A percentile compares a stretch with the other conserved stretches of the same genome.
Evolutionary conservation across 208 protist genomes (phyloP).

Genomic region (Perkinsela sp.): DNA sequence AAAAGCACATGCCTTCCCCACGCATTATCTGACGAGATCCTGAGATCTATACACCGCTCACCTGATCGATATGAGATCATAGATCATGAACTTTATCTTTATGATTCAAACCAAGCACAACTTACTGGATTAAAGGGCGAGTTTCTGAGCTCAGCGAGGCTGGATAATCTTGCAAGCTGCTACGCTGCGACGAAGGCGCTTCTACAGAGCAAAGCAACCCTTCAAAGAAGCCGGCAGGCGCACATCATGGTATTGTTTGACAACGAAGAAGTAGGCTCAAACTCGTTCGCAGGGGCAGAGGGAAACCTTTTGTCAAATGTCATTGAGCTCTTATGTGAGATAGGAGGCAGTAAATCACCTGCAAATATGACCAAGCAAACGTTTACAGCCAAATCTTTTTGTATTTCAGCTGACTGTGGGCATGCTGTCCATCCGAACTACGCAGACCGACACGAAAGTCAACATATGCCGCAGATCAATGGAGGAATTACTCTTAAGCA

Average conservation of each 20-base stretch:
- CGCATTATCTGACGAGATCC: neutral
- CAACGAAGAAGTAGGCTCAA: conserved; percentile 60
- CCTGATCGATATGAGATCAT: conserved; percentile 34
- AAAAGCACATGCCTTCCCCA: neutral
- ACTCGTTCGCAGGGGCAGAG: conserved; percentile 33
- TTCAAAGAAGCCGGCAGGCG: conserved; percentile 36
- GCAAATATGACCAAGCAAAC: conserved; percentile 14
- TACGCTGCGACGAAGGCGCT: conserved; percentile 64
- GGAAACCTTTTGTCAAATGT: conserved; percentile 31
- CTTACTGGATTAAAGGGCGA: conserved; percentile 72
- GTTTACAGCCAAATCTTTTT: conserved; percentile 45
- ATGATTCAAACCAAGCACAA: conserved; percentile 59
- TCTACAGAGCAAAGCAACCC: conserved; percentile 8
- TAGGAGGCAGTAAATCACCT: conserved; percentile 5
- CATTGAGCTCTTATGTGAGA: conserved; percentile 18
- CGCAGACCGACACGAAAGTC: conserved; percentile 61
- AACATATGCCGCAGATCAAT: conserved; percentile 63
- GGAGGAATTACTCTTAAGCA: conserved; percentile 79
- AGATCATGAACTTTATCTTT: conserved; percentile 79
- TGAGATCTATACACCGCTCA: neutral
- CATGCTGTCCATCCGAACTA: conserved; percentile 89
- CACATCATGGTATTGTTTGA: conserved; percentile 58
- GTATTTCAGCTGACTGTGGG: conserved; percentile 80
- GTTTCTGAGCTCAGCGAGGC: conserved; percentile 74
- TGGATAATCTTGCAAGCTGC: conserved; percentile 82